Base-by-base conservation (phyloP, 2,329 filamentous ascomycete species). In the Beauveria pseudobassiana region DNA sequence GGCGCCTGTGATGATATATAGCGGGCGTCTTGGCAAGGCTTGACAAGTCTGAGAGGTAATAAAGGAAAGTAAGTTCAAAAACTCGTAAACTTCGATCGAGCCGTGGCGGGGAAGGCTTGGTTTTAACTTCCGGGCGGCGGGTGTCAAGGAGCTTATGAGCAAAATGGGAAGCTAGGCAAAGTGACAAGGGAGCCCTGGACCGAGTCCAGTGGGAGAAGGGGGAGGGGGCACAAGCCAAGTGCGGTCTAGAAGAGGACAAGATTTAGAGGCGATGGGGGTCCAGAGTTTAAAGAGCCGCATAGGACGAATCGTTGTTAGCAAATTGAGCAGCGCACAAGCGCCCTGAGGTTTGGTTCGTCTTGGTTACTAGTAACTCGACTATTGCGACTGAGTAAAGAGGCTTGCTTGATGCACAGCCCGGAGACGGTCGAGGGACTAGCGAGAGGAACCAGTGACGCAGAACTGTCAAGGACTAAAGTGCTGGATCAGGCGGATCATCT, bases 201-300 rank as follows among this genome's bases (percentile, higher is more conserved):
- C 24, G 42, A 40, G 58, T 26, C 38, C 38, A 53, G 49, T 60
- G 48, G 58, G 58, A 51, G 38, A 28, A 46, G 34, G 46, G 20
- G 43, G 43, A 22, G 43, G 45, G 38, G 48, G 22, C n/a, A 7
- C 45, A 49, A 40, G 43, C 49, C 59, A 55, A 54, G 59, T 54
- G 42, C 42, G 51, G 59, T 61, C 59, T 61, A 61, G 60, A 43
- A 56, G 57, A 38, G 40, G 61, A 62, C 64, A 63, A 59, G 45
- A 58, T 56, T 56, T 50, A 46, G 60, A 51, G 46, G 28, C 64
- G 64, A 66, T 62, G 46, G 58, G 34, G 34, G 58, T 52, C 43
- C 50, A 62, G 58, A 63, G 62, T 62, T 63, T 54, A 30, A 59
- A 61, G 58, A 61, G 48, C 62, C 59, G 59, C 59, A 63, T 51